Base-by-base conservation (phyloP, 2,329 filamentous ascomycete species). In the Calonectria honghensis region DNA sequence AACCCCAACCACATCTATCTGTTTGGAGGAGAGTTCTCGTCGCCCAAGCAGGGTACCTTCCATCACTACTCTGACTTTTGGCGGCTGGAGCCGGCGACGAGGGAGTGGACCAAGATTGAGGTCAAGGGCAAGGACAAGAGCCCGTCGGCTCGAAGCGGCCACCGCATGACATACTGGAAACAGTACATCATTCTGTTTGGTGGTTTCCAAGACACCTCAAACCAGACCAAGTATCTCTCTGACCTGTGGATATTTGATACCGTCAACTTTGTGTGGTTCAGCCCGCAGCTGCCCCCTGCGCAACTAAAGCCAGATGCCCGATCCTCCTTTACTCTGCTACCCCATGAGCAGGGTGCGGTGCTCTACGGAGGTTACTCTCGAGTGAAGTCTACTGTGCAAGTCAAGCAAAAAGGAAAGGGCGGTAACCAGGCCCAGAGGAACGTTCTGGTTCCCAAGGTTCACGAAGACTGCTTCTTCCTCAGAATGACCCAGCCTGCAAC, bases 51-150 rank as follows among this genome's bases (percentile, higher is more conserved):
- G 85, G 97, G 97, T 5, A 98, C 96, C 0, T 99, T 99, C 82
- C 98, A 99, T 85, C 97, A 99, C 85, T 99, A 99, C 87, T 98
- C 98, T 82, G 97, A 98, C 86, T 98, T 99, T 84, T 99, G 97
- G 96, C 91, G 94, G 65, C 90, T 98, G 54, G 96, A 98, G 82
- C 94, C 96, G 0, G 90, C 90, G 11, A 93, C 91, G 10, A 90
- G 96, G 80, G 97, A 99, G 87, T 99, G 97, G 97, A 94, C 92
- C 72, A 94, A 96, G 75, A 89, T 99, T 41, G 97, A 99, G 84
- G 90, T 89, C 80, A 91, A 91, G 87, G 94, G 94, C 73, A 91
- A 92, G 87, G 94, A 95, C 71, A 95, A 94, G 84, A 90, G 90
- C 45, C 96, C 96, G 50, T 94, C 95, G 2, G 96, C 96, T 3